Percentiles rank a stretch among this genome's conserved stretches.
phyloP scores from a whole-genome alignment of 306 rosid species.

The Aeschynomene evenia region DNA sequence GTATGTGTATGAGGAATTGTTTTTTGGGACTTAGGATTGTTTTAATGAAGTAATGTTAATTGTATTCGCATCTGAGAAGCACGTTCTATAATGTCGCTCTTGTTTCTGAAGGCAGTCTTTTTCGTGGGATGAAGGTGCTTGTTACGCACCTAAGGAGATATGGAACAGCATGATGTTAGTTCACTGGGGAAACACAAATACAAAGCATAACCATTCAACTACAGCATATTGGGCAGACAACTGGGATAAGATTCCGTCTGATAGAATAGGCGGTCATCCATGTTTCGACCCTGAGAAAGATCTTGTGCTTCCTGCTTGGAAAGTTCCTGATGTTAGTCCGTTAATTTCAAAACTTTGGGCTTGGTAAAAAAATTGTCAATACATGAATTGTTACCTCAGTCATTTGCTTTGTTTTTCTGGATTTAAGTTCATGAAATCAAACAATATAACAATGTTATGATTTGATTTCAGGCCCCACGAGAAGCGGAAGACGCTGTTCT shows the following conservation, averaged over 20 bases:
- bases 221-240: slow-evolving; percentile 94
- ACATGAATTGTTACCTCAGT: not conserved
- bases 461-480: slow-evolving; percentile 63
- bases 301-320: slow-evolving; percentile 99
- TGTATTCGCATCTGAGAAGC: slow-evolving; percentile 14
- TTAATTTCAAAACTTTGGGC: slow-evolving; percentile 69
- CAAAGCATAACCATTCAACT: slow-evolving; percentile 88
- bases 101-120: slow-evolving; percentile 74
- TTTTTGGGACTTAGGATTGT: slow-evolving; percentile 9
- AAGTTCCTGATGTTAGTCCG: slow-evolving; percentile 63
- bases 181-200: slow-evolving; percentile 98
- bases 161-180: slow-evolving; percentile 98
- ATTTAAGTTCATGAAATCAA: not conserved
- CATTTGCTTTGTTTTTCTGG: slow-evolving; percentile 19
- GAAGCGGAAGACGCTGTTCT: slow-evolving; percentile 71
- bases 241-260: slow-evolving; percentile 73
- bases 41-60: slow-evolving; percentile 15
- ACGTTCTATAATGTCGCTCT: slow-evolving; percentile 41
- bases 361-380: slow-evolving; percentile 43
- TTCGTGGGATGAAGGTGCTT: slow-evolving; percentile 99
- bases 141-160: slow-evolving; percentile 99
- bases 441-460: slow-evolving; percentile 18
- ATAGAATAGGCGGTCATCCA: slow-evolving; percentile 76
- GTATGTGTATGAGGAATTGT: slow-evolving; percentile 44
- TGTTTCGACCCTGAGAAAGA: slow-evolving; percentile 96